Conservation (phyloP, 2,329 filamentous ascomycete genomes). For the Camptophora hylomeconis region DNA sequence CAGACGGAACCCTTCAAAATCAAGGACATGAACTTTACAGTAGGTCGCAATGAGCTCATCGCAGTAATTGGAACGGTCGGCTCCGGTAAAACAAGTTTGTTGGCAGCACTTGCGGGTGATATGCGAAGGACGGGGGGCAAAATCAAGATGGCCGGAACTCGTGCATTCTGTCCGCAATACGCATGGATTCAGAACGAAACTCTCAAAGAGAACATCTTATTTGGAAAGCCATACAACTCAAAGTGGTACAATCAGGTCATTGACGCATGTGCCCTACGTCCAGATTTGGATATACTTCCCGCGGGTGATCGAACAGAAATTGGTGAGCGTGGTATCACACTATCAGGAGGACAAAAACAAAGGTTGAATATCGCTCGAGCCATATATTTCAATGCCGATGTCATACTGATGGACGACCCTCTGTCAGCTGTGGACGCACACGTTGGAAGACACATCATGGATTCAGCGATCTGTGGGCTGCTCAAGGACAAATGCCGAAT, state of each 20-base stretch:
- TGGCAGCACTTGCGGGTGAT: conserved; percentile 81
- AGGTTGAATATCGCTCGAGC: conserved; percentile 82
- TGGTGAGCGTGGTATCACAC: conserved; percentile 86
- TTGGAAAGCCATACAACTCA: conserved; percentile 64
- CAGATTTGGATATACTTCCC: conserved; percentile 87
- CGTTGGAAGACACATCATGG: conserved; percentile 64
- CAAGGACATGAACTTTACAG: conserved; percentile 27
- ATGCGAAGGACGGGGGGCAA: conserved; percentile 74
- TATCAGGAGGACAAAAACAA: conserved; percentile 92
- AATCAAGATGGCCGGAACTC: conserved; percentile 61
- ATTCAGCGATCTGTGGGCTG: conserved; percentile 82
- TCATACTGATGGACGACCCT: conserved; percentile 52
- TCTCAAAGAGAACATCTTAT: conserved; percentile 77
- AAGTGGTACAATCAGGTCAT: conserved; percentile 77
- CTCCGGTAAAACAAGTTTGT: conserved; percentile 77
- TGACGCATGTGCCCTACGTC: conserved; percentile 68
- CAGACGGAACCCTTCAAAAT: conserved; percentile 28
- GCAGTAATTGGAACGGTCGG: conserved; percentile 84
- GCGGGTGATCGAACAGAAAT: conserved; percentile 83
- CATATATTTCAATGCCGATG: conserved; percentile 51
- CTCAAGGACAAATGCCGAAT: conserved; percentile 82
- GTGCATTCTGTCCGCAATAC: conserved; percentile 90
- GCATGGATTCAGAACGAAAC: conserved; percentile 95
- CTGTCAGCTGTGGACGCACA: conserved; percentile 44
- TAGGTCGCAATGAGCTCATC: conserved; percentile 34